Percentiles rank a stretch among this genome's conserved stretches.
phyloP scores from a whole-genome alignment of 2,329 filamentous ascomycete species.

The Colletotrichum incanum region DNA sequence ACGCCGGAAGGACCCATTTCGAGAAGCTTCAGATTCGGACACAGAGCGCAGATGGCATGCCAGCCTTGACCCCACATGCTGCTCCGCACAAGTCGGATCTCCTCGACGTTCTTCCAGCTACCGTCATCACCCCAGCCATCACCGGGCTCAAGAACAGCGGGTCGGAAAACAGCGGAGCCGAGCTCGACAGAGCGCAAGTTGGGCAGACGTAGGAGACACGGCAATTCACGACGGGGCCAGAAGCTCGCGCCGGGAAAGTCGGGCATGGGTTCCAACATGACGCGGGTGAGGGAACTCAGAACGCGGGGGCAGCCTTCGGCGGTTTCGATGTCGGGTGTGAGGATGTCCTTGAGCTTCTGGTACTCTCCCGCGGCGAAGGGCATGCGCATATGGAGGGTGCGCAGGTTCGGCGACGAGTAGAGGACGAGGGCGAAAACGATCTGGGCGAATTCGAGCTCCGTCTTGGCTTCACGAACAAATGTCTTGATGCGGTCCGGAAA shows the following conservation, averaged over 20 bases:
- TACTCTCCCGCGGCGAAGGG: conserved; percentile 40
- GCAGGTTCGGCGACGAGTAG: conserved; percentile 37
- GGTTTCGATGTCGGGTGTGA: conserved; percentile 39
- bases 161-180: conserved; percentile 36
- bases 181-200: conserved; percentile 39
- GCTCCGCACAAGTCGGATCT: conserved; percentile 38
- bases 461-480: conserved; percentile 32
- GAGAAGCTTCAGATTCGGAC: conserved; percentile 39
- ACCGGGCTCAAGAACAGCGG: conserved; percentile 32
- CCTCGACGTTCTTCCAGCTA: conserved; percentile 42
- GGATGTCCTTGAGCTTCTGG: conserved; percentile 40
- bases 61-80: conserved; percentile 42
- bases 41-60: conserved; percentile 41
- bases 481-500: conserved; percentile 37
- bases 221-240: conserved; percentile 40
- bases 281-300: conserved; percentile 38
- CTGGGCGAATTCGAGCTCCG: conserved; percentile 35
- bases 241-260: conserved; percentile 39
- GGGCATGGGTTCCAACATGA: conserved; percentile 42
- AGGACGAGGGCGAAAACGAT: conserved; percentile 41
- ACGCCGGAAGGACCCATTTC: conserved; percentile 40
- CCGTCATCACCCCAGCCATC: conserved; percentile 42
- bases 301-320: conserved; percentile 36
- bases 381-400: conserved; percentile 41
- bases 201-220: conserved; percentile 36